Base-by-base conservation (phyloP, 1,139 yeast genomes). In the Debaryomyces robertsiae region DNA sequence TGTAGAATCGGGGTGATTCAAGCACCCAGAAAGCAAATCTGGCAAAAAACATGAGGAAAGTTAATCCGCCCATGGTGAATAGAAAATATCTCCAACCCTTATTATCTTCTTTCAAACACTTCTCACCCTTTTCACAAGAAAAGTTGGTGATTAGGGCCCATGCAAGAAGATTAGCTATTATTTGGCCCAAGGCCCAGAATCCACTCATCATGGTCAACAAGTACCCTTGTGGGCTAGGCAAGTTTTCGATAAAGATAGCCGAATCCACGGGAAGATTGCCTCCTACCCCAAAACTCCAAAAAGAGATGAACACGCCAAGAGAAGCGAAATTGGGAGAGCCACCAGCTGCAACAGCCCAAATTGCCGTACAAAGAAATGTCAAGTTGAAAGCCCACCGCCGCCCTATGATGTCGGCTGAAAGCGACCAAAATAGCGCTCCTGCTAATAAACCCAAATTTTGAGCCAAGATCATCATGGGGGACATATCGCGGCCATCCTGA, bases 211-310 rank as follows among this genome's bases (percentile, higher is more conserved):
- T 69, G 0, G 75, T 69, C 45, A 70, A 61, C 6, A 70, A 49
- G 72, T 73, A 70, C 41, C 66, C 67, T 35, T 70, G 58, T 10
- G 53, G 53, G 3, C 61, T 52, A 1, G 76, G 76, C 15, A 71
- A 53, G 3, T 73, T 69, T 45, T 71, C 77, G 36, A 70, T 49
- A 46, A 70, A 69, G n/a, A 70, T 60, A 3, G 76, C 74, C 19
- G 71, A 65, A 45, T 70, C 76, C 3, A 71, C 74, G 0, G 75
- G 75, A 31, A 69, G 56, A 43, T 69, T 69, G 1, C 77, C 77
- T 2, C 76, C 76, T 4, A 70, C 76, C 0, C 77, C 76, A 50
- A 69, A 64, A 45, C 72, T 64, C 75, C 75, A 70, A 14, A 70
- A 57, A 0, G 74, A 59, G 22, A 54, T 63, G 49, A 69, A 69